phyloP scores from a whole-genome alignment of 139 green algal species.

The Edaphochlamys debaryana region DNA sequence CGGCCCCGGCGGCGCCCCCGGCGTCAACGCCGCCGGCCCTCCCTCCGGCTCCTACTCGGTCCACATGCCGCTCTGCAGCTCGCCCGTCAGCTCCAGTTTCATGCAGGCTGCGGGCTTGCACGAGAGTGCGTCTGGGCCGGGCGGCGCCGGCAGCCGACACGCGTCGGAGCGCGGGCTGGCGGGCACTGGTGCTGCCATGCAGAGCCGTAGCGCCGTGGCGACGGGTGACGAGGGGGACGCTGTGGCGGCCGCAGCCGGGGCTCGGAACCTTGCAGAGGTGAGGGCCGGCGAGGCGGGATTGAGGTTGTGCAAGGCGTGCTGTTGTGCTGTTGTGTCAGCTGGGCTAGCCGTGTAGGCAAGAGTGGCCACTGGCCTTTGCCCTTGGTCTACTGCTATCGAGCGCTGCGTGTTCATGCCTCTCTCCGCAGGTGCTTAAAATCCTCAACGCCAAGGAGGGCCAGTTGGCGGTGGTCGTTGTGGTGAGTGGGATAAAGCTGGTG shows the following conservation, averaged over 20 bases:
- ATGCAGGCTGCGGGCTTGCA: neutral
- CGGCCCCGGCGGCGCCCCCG: too few species aligned
- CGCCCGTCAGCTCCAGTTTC: neutral
- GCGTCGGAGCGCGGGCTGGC: neutral
- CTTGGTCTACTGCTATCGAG: too few species aligned
- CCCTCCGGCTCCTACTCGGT: too few species aligned
- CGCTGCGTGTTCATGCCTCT: too few species aligned
- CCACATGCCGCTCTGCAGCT: neutral
- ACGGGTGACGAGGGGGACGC: conserved; percentile 14
- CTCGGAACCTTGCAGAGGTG: conserved; percentile 28
- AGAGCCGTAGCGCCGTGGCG: neutral
- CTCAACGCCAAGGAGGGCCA: conserved; percentile 20
- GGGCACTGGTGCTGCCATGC: neutral
- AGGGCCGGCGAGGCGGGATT: neutral
- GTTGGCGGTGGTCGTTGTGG: conserved; percentile 31
- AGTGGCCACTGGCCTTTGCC: too few species aligned
- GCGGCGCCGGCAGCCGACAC: neutral
- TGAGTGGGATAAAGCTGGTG: too few species aligned
- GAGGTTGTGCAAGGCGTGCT: too few species aligned
- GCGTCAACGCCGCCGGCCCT: neutral
- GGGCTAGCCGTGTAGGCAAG: too few species aligned
- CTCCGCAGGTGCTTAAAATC: conserved; percentile 4
- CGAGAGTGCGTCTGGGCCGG: too few species aligned
- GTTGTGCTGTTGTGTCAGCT: too few species aligned
- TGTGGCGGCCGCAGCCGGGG: neutral